phyloP scores from a whole-genome alignment of 2,329 filamentous ascomycete species.

The Venturia pyrina region DNA sequence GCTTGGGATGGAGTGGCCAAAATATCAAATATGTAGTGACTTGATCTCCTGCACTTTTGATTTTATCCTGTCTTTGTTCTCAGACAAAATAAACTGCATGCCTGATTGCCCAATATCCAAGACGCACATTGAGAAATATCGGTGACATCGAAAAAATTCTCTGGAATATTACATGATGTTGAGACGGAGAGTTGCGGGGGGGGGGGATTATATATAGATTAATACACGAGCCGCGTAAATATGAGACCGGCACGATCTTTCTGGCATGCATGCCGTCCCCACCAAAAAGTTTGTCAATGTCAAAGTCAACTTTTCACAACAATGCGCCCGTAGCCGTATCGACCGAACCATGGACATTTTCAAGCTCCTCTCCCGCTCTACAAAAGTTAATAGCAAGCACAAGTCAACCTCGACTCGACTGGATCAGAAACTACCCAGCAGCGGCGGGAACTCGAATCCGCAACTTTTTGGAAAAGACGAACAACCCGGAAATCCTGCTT shows the following conservation, averaged over 20 bases:
- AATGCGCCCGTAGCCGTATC: background rate
- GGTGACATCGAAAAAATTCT: too few relatives aligned
- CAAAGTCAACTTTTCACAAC: background rate
- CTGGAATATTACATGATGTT: too few relatives aligned
- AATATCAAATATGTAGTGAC: too few relatives aligned
- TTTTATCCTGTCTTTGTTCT: too few relatives aligned
- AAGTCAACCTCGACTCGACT: slow-evolving; percentile 23
- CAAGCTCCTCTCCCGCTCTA: slow-evolving; percentile 61
- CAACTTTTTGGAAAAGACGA: slow-evolving; percentile 50
- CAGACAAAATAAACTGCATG: too few relatives aligned
- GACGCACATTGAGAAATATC: too few relatives aligned
- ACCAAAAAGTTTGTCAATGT: slow-evolving; percentile 2
- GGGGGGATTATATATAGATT: too few relatives aligned
- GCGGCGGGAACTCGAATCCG: slow-evolving; percentile 53
- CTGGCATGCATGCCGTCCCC: background rate
- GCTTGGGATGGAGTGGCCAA: too few relatives aligned
- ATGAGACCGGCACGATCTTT: background rate
- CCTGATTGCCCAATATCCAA: too few relatives aligned
- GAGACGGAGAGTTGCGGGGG: too few relatives aligned
- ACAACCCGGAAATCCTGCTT: slow-evolving; percentile 15
- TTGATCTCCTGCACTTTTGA: too few relatives aligned
- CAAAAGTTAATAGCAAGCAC: slow-evolving; percentile 42
- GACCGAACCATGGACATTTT: slow-evolving; percentile 48
- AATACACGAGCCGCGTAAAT: too few relatives aligned
- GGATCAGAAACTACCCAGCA: slow-evolving; percentile 47